Base-by-base conservation (phyloP, 2,329 filamentous ascomycete species). In the Ophiostoma tasmaniense region DNA sequence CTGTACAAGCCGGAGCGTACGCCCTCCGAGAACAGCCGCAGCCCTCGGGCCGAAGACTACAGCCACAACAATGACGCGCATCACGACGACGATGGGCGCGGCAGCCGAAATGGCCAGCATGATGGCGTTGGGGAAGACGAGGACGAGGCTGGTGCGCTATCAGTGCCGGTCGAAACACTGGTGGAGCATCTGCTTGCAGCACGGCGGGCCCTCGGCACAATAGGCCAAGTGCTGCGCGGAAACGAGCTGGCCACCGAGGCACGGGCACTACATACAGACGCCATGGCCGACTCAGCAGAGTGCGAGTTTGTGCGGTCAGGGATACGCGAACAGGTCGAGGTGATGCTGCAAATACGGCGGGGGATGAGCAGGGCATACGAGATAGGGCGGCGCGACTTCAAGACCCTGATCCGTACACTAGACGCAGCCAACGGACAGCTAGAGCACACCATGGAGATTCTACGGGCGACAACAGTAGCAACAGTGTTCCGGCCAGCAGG, bases 131-230 rank as follows among this genome's bases (percentile, higher is more conserved):
- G 55, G 13, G 55, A 33, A 50, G 65, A 39, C 20, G 30, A 67
- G 22, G 37, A 55, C 25, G 69, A 70, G 66, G 75, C 78, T 37
- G 79, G 80, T 39, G 78, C 78, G 61, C 74, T 75, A 59, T 74
- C 78, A 35, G 77, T 83, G 4, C 78, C 84, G 30, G 85, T 96
- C 75, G 92, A 96, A 74, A 88, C 87, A 30, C 87, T 98, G 61
- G 91, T 97, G 69, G 86, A 88, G 67, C 89, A 96, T 79, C 89
- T 97, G 45, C 87, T 97, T 55, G 89, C 90, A 37, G 91, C 94
- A 10, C 97, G 97, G 77, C 88, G 92, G 62, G 93, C 93, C 0
- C 85, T 98, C 4, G 91, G 90, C 20, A 92, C 92, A 13, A 93
- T 96, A 77, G 87, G 84, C 59, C 88, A 91, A 71, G 92, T 97